These are phyloP conservation scores for Colletotrichum lini DNA, from an alignment of 2,329 filamentous ascomycete species.

Conservation along the genomic window DNA sequence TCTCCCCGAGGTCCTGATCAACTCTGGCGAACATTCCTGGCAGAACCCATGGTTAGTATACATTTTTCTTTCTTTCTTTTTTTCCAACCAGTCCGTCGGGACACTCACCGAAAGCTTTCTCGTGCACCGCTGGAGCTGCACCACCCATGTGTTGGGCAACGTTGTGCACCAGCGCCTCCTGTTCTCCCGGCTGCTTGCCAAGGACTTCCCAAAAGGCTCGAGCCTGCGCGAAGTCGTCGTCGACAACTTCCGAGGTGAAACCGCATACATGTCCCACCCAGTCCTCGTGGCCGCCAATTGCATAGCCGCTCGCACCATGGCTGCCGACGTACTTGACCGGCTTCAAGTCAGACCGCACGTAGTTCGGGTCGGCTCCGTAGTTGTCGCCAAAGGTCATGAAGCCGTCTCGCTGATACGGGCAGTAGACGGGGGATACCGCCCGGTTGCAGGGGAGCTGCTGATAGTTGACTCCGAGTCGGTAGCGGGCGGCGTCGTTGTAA, in stretches of 20 bases:
- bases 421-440: slow-evolving; percentile 51
- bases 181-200: slow-evolving; percentile 13
- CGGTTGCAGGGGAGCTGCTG: slow-evolving; percentile 69
- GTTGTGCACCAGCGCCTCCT: slow-evolving; percentile 19
- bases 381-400: slow-evolving; percentile 55
- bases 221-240: slow-evolving; percentile 25
- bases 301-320: slow-evolving; percentile 12
- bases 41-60: neutral
- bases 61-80: too few relatives aligned
- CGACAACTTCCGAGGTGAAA: slow-evolving; percentile 31
- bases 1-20: neutral
- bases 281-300: slow-evolving; percentile 22
- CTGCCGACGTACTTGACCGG: slow-evolving; percentile 43
- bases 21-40: neutral
- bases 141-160: slow-evolving; percentile 14
- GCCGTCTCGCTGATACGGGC: slow-evolving; percentile 58
- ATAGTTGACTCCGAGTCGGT: slow-evolving; percentile 72
- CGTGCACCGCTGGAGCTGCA: slow-evolving; percentile 4
- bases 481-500: slow-evolving; percentile 69
- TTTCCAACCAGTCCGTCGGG: too few relatives aligned
- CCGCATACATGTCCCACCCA: slow-evolving; percentile 24
- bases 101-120: slow-evolving; percentile 31
- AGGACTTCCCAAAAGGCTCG: slow-evolving; percentile 19
- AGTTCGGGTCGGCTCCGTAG: slow-evolving; percentile 62
- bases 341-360: slow-evolving; percentile 53